Conservation (phyloP, 306 rosid genomes). For the Hippophae rhamnoides region DNA sequence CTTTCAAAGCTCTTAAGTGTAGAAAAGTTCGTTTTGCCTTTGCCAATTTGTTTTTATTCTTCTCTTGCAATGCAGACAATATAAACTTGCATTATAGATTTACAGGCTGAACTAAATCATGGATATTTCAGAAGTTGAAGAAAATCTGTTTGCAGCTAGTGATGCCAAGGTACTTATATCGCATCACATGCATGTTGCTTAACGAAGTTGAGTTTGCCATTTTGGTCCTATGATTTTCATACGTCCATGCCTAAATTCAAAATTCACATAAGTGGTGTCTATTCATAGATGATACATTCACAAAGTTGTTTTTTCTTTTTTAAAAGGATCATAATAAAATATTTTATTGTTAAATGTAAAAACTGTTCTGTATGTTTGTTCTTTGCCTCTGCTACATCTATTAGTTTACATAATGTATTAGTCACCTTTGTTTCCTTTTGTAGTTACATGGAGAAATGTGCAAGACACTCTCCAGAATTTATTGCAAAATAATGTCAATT, state of each 20-base stretch:
- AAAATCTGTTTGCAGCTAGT: constrained; percentile 57
- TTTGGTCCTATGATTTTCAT: neutral
- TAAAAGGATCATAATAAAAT: too few relatives aligned
- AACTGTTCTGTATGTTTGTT: neutral
- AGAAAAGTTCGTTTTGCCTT: constrained; percentile 2
- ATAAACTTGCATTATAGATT: constrained; percentile 17
- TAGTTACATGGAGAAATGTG: constrained; percentile 94
- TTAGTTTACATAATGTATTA: neutral
- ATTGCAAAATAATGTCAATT: constrained; percentile 65
- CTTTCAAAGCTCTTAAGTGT: neutral
- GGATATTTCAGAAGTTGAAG: constrained; percentile 75
- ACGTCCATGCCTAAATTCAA: neutral
- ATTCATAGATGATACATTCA: too few relatives aligned
- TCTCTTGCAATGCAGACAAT: constrained; percentile 33
- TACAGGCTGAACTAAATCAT: constrained; percentile 31
- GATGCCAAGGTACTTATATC: constrained; percentile 72
- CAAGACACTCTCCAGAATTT: constrained; percentile 68
- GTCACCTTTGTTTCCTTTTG: constrained; percentile 18
- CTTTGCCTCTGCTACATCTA: neutral
- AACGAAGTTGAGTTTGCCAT: too few relatives aligned
- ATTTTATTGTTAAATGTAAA: neutral
- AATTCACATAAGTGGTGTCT: neutral
- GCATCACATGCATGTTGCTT: neutral
- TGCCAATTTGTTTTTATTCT: constrained; percentile 15
- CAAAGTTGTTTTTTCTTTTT: too few relatives aligned